Conservation (phyloP, 306 rosid species). For the Pterocarpus santalinus region DNA sequence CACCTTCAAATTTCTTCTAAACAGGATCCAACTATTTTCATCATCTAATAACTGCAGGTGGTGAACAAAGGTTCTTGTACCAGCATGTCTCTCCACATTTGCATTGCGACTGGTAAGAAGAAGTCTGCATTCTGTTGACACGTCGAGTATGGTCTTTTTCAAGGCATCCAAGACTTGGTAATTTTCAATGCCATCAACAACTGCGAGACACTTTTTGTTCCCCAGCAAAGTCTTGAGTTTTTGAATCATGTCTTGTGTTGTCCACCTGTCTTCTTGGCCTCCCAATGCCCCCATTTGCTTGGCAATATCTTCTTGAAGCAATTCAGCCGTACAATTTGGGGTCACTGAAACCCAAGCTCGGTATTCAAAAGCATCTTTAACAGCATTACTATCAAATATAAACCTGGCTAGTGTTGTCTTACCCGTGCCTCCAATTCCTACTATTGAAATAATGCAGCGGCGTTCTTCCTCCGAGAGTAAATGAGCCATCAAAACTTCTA, state of each 20-base stretch:
- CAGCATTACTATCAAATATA: conserved; percentile 18
- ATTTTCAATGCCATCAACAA: conserved; percentile 42
- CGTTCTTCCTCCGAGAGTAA: conserved; percentile 1
- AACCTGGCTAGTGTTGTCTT: conserved; percentile 49
- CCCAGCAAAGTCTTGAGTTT: neutral
- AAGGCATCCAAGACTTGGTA: conserved; percentile 32
- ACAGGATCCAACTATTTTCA: conserved; percentile 40
- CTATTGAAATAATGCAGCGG: conserved; percentile 36
- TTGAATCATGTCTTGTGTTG: neutral
- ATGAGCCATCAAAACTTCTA: conserved; percentile 2
- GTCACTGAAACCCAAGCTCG: conserved; percentile 37
- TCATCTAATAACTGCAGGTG: conserved; percentile 37
- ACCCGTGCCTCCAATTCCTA: conserved; percentile 53
- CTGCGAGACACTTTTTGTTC: conserved; percentile 15
- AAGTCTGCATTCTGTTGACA: conserved; percentile 30
- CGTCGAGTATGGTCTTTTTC: neutral
- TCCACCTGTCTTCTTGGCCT: neutral
- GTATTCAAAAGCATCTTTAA: neutral
- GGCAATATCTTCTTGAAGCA: conserved; percentile 2
- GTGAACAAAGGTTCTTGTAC: neutral
- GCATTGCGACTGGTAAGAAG: conserved; percentile 36
- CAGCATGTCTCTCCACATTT: neutral
- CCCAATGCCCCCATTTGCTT: neutral
- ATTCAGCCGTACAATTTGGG: neutral
- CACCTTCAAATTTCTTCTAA: conserved; percentile 1